Evolutionary conservation across 257 asterid species (phyloP).

Genomic region (Solanum medicagineum): DNA sequence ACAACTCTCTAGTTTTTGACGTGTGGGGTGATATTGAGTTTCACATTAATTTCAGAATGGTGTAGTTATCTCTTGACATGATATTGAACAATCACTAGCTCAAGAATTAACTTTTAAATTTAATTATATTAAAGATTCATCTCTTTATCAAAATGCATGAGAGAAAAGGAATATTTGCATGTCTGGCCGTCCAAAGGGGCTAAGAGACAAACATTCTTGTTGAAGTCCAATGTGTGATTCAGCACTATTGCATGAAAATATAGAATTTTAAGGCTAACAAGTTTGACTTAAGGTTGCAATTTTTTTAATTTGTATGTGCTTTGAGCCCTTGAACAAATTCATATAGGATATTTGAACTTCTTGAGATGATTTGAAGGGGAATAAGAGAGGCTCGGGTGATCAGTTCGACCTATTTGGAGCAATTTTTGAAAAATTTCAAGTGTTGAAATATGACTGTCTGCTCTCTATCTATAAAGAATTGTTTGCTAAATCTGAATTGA

Average conservation of each 20-base stretch:
- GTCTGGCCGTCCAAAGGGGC: slow-evolving; percentile 13
- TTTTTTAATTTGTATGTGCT: too few relatives aligned
- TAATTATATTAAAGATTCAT: not conserved
- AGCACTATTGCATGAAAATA: too few relatives aligned
- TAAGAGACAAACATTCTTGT: not conserved
- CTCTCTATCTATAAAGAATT: too few relatives aligned
- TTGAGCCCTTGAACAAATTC: too few relatives aligned
- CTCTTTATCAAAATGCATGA: not conserved
- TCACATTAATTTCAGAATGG: not conserved
- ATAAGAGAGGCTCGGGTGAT: too few relatives aligned
- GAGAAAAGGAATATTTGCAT: not conserved
- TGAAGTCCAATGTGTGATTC: not conserved
- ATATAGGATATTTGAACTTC: too few relatives aligned
- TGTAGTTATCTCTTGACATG: not conserved
- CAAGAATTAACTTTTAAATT: not conserved
- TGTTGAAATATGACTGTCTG: too few relatives aligned
- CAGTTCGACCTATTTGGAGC: too few relatives aligned
- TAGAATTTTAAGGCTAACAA: not conserved
- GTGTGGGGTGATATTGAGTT: not conserved
- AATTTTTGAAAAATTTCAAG: too few relatives aligned
- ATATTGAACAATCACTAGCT: not conserved
- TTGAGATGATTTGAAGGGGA: too few relatives aligned
- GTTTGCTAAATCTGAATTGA: too few relatives aligned
- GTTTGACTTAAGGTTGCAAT: too few relatives aligned
- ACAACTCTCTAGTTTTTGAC: not conserved